Percentiles rank a stretch among this genome's conserved stretches.
Conservation (phyloP, 768 basidiomycete species). For the Trametopsis cervina region DNA sequence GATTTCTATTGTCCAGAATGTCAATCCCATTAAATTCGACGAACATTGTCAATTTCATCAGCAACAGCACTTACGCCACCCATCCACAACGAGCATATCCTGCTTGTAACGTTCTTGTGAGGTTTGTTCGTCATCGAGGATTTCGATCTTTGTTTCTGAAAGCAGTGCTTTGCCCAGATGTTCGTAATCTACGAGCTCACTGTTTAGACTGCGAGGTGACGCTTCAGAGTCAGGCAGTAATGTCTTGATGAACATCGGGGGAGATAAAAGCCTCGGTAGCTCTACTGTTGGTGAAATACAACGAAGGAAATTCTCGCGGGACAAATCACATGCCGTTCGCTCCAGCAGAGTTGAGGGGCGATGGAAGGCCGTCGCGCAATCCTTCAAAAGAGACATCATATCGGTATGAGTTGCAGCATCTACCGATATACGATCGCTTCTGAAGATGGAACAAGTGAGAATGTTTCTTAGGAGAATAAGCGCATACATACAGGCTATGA, state of each 20-base stretch:
- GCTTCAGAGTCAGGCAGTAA: neutral
- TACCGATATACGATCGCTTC: neutral
- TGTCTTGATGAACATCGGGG: neutral
- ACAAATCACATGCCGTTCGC: neutral
- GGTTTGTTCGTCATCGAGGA: conserved; percentile 27
- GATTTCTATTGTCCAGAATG: conserved; percentile 11
- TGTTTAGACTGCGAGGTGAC: too few species aligned
- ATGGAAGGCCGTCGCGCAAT: neutral
- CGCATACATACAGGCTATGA: conserved; percentile 1
- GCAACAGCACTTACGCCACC: conserved; percentile 46
- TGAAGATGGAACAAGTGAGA: neutral
- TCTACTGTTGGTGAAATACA: neutral
- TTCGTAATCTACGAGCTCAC: neutral
- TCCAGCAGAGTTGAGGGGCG: neutral
- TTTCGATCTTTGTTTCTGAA: conserved; percentile 5
- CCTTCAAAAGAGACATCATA: neutral
- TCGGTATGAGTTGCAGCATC: conserved; percentile 3
- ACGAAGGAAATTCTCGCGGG: neutral
- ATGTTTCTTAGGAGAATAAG: neutral
- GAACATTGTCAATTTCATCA: neutral
- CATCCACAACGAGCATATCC: conserved; percentile 54
- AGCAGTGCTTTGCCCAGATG: neutral
- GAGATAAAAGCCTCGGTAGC: neutral
- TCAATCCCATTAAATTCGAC: neutral
- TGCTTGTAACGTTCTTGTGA: conserved; percentile 38